phyloP scores from a whole-genome alignment of 495 filamentous ascomycete genomes.

The Xylaria palmicola region DNA sequence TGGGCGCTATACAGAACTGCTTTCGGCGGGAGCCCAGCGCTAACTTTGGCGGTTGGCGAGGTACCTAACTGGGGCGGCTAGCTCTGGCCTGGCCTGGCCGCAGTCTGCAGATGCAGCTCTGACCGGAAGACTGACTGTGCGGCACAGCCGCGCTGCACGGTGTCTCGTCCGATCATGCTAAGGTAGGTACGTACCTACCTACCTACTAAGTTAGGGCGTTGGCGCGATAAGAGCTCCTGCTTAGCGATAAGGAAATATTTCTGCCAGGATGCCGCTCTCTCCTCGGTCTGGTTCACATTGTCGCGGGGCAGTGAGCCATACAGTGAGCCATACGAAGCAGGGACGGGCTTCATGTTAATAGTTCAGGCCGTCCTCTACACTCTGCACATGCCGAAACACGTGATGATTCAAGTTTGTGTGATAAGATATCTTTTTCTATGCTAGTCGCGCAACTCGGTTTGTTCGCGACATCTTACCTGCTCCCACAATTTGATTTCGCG shows the following conservation, averaged over 20 bases:
- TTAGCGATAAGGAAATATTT: slow-evolving; percentile 19
- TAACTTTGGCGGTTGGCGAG: not conserved
- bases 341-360: no score
- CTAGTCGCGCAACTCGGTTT: not conserved
- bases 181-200: not conserved
- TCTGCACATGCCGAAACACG: not conserved
- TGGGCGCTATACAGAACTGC: slow-evolving; percentile 3
- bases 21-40: slow-evolving; percentile 4
- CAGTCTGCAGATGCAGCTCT: no score
- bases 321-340: no score
- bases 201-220: not conserved
- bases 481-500: not conserved
- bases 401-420: not conserved
- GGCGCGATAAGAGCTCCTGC: slow-evolving; percentile 14
- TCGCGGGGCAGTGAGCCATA: slow-evolving; percentile 19
- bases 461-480: slow-evolving; percentile 2
- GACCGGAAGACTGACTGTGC: not conserved
- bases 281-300: not conserved
- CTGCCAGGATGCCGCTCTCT: not conserved
- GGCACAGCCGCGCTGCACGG: not conserved
- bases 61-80: not conserved
- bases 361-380: not conserved
- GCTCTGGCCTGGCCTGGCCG: not conserved
- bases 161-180: no score
- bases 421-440: not conserved